These are phyloP conservation scores for Pleurotus pulmonarius DNA, from an alignment of 768 basidiomycete species.

Conservation along the genomic window DNA sequence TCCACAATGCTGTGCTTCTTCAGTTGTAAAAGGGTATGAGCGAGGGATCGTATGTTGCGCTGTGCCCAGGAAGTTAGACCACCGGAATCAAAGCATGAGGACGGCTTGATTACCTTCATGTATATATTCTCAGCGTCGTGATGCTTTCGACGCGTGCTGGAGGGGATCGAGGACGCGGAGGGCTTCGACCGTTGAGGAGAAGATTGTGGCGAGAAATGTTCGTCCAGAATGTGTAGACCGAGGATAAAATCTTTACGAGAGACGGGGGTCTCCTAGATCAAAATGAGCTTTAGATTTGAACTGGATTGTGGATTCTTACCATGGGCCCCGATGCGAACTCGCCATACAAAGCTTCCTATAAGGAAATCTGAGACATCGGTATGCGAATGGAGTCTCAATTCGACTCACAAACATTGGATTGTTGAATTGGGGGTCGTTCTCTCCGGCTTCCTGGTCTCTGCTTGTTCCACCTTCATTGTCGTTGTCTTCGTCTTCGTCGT, in stretches of 20 bases:
- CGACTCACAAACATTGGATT: not conserved
- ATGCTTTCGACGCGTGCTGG: not conserved
- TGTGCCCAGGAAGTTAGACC: not conserved
- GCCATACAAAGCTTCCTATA: not conserved
- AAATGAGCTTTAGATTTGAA: not conserved
- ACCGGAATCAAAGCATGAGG: no score
- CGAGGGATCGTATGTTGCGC: not conserved
- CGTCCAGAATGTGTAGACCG: not conserved
- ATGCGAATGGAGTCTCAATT: not conserved
- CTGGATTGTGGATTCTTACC: not conserved
- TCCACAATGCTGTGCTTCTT: not conserved
- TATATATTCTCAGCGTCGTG: not conserved
- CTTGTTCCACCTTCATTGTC: no score
- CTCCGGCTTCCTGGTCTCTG: not conserved
- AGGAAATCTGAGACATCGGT: not conserved
- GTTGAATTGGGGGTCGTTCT: not conserved
- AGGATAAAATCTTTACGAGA: not conserved
- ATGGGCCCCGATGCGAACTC: not conserved
- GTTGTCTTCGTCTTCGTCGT: no score
- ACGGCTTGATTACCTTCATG: no score
- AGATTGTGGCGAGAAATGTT: not conserved
- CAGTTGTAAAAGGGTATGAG: not conserved
- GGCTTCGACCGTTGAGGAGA: not conserved
- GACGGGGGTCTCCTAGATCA: not conserved
- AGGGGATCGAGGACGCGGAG: not conserved